Base-by-base conservation (phyloP, 768 basidiomycete species). In the Psilocybe sp. region DNA sequence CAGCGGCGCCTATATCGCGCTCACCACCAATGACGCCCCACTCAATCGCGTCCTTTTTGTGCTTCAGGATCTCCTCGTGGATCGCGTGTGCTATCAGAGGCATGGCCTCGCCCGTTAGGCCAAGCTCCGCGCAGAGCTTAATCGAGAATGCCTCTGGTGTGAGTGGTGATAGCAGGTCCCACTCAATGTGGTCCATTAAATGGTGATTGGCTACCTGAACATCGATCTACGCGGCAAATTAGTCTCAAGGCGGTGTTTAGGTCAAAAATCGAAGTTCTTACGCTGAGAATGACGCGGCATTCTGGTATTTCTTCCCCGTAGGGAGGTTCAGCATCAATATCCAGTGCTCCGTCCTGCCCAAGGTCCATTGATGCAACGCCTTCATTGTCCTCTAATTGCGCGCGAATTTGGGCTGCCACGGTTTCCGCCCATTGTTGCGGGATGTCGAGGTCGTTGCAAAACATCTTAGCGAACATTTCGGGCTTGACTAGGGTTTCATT, bases 141-240 rank as follows among this genome's bases (percentile, higher is more conserved):
- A 71, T 69, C 0, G 96, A 81, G 60, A 98, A 98, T 1, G 71
- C 76, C 64, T 96, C 89, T 1, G 96, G 96, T 0, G 92, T 95
- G 34, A 98, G 77, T 3, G 88, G 80, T 3, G 95, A 96, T 40
- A 90, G 81, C n/a, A 98, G 79, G 68, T 99, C 96, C 96, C 96
- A 99, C 69, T 99, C 97, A 57, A 99, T 93, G 62, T 94, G 90
- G 70, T 99, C 97, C 49, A 89, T 75, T 1, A 99, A 77, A 66
- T 96, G 92, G 64, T 93, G 78, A 41, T 87, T 89, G 18, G 87
- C 91, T 62, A 99, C 88, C 66, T 99, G 97, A 19, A 98, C 92
- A 70, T 99, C 97, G 63, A 99, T 92, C 92, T 97, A 67, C n/a
- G 53, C 36, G 46, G 3, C 15, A 16, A 47, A 40, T 44, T 40